Base-by-base conservation (phyloP, 352 stramenopile genomes). In the Pythium aquatile region DNA sequence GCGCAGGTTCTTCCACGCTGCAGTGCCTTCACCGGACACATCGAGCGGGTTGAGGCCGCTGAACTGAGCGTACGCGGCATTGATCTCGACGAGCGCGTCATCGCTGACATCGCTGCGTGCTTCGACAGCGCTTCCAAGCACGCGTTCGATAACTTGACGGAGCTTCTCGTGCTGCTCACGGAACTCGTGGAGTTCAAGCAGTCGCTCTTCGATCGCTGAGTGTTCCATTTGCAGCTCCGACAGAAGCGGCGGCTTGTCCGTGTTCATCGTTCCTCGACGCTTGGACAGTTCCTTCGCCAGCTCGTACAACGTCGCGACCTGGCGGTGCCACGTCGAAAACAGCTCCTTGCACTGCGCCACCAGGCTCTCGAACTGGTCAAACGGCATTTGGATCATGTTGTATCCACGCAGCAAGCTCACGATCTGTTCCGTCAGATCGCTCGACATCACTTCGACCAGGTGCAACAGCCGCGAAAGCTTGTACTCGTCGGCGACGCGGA, bases 121-220 rank as follows among this genome's bases (percentile, higher is more conserved):
- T 44, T 87, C 81, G 1, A 70, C 69, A 5, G 82, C 76, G 28
- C 73, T 81, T 16, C 83, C 79, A 16, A 98, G 70, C 3, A 98
- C 90, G 47, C 77, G 81, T 32, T 90, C 77, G 39, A 98, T 92
- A 62, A 97, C 90, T 55, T 88, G 81, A 24, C 85, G 77, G 20
- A 98, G 72, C 52, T 94, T 96, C 42, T 98, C 81, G 58, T 98
- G 95, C 66, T 97, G 79, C 55, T 93, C 81, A 49, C 93, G 81
- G 63, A 98, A 98, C 33, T 94, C 87, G 46, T 92, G 69, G 3
- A 98, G 66, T 57, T 97, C 88, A 13, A 87, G 51, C 37, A 98
- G 64, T 11, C 93, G 81, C 48, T 97, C 86, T 74, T 97, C 85
- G 46, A 98, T 84, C 5, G 81, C 78, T 1, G 74, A 74, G 56